phyloP scores from a whole-genome alignment of 768 basidiomycete species.

The Lactarius vividus region DNA sequence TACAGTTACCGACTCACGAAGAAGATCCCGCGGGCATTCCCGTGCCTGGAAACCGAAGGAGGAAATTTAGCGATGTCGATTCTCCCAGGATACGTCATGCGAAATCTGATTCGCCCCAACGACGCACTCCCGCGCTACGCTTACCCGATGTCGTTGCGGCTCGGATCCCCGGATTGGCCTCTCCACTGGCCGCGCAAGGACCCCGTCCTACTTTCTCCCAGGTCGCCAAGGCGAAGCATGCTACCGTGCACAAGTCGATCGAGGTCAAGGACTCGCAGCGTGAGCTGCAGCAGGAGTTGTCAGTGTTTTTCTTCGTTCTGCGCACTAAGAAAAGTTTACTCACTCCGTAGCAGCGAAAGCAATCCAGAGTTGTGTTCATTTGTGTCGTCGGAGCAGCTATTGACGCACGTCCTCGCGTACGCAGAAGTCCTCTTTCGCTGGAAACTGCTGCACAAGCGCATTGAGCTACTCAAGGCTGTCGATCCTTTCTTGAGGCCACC shows the following conservation, averaged over 20 bases:
- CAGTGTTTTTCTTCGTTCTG: background rate
- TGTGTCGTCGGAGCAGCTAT: conserved; percentile 38
- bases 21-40: conserved; percentile 34
- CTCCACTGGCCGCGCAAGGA: conserved; percentile 24
- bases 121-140: conserved; percentile 30
- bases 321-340: background rate
- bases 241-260: conserved; percentile 40
- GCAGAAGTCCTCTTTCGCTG: conserved; percentile 75
- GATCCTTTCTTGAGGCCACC: conserved; percentile 30
- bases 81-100: conserved; percentile 1
- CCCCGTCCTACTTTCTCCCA: conserved; percentile 44
- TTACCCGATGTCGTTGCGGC: conserved; percentile 47
- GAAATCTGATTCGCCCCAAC: conserved; percentile 17
- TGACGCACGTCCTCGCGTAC: conserved; percentile 63
- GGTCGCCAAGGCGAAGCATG: conserved; percentile 35
- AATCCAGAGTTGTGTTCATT: background rate
- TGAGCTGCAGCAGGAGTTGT: conserved; percentile 26
- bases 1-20: conserved; percentile 25
- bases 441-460: conserved; percentile 65
- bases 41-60: conserved; percentile 28
- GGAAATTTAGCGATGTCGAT: conserved; percentile 18
- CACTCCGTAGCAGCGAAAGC: conserved; percentile 3
- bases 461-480: conserved; percentile 71
- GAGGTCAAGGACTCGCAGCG: conserved; percentile 33
- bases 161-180: conserved; percentile 13